Percentiles rank a stretch among this genome's conserved stretches.
Evolutionary conservation across 441 rosid species (phyloP).

Genomic region (Euphorbia celastroides): DNA sequence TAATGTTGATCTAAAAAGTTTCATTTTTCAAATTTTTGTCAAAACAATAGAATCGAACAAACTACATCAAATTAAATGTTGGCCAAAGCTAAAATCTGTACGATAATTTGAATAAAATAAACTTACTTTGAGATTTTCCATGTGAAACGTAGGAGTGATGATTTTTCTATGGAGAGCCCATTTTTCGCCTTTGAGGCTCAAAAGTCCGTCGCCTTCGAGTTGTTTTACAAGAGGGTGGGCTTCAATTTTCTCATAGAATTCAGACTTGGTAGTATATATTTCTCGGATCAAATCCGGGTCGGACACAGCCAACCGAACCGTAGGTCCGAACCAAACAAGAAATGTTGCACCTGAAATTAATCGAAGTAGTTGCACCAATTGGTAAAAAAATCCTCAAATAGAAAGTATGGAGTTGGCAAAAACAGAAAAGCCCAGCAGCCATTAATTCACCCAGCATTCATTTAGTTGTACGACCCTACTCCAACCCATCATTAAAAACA

Average conservation of each 20-base stretch:
- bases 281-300: conserved; percentile 91
- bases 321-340: conserved; percentile 96
- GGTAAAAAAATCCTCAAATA: conserved; percentile 40
- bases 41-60: too few relatives aligned
- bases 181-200: conserved; percentile 85
- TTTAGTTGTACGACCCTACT: conserved; percentile 43
- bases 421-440: conserved; percentile 33
- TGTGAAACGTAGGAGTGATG: conserved; percentile 74
- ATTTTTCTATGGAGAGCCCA: conserved; percentile 94
- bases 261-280: conserved; percentile 69
- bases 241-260: conserved; percentile 75
- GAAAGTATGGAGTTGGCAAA: conserved; percentile 51
- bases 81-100: too few relatives aligned
- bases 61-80: too few relatives aligned
- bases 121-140: conserved; percentile 90
- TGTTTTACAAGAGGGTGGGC: conserved; percentile 87
- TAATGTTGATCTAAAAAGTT: too few relatives aligned
- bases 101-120: too few relatives aligned
- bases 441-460: conserved; percentile 37
- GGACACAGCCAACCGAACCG: conserved; percentile 75
- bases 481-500: too few relatives aligned
- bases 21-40: too few relatives aligned
- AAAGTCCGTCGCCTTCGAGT: conserved; percentile 95
- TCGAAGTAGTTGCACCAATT: conserved; percentile 23
- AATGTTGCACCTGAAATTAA: conserved; percentile 68